Evolutionary conservation across 208 protist genomes (phyloP).

Genomic region (Trichomonas gallinae): DNA sequence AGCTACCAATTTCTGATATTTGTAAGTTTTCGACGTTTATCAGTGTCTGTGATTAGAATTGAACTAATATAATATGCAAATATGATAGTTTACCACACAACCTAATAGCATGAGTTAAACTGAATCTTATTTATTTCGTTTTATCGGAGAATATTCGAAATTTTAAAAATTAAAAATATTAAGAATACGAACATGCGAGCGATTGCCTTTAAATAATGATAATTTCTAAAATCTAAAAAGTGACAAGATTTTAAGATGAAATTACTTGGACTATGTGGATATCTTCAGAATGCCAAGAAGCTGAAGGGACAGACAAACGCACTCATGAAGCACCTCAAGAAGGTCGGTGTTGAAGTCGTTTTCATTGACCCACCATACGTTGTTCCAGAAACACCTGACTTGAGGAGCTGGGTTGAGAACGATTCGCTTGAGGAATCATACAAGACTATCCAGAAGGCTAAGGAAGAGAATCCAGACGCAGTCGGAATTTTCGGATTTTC

Average conservation of each 20-base stretch:
- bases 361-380: neutral
- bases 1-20: too few relatives aligned
- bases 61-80: too few relatives aligned
- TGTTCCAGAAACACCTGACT: neutral
- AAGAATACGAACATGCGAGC: too few relatives aligned
- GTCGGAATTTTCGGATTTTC: neutral
- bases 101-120: too few relatives aligned
- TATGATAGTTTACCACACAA: too few relatives aligned
- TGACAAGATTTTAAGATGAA: neutral
- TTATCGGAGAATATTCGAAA: too few relatives aligned
- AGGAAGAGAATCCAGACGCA: neutral
- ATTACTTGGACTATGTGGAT: neutral
- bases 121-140: too few relatives aligned
- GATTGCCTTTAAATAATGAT: too few relatives aligned
- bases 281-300: neutral
- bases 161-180: too few relatives aligned
- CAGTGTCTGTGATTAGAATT: too few relatives aligned
- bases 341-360: neutral
- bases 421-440: neutral
- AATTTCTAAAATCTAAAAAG: neutral
- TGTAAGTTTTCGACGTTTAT: too few relatives aligned
- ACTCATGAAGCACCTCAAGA: neutral
- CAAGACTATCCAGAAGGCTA: neutral
- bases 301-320: neutral
- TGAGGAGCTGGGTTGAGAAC: neutral